Base-by-base conservation (phyloP, 2,329 filamentous ascomycete species). In the Mariannaea elegans region DNA sequence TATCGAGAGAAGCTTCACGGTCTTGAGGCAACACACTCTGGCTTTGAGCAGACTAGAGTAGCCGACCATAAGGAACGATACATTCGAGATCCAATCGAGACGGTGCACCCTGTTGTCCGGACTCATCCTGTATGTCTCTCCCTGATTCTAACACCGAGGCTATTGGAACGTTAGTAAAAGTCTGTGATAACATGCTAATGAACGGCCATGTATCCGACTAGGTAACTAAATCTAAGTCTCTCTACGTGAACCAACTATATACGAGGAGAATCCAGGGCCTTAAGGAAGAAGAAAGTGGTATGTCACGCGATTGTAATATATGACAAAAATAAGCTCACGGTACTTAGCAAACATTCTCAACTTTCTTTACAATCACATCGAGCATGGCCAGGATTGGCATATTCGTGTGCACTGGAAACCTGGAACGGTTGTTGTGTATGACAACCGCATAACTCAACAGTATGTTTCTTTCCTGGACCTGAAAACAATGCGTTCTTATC, bases 231-330 rank as follows among this genome's bases (percentile, higher is more conserved):
- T 52, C 49, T 10, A 52, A 90, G 72, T 87, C 88, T 0, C 76
- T 91, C 2, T 91, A 82, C 68, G 84, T 91, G 18, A 91, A 91
- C 69, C 85, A 85, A 7, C 57, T 55, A 80, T 83, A 89, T 76
- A 89, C 87, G 7, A 82, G 87, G 31, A 78, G 82, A 42, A 88
- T 91, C 39, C 81, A 89, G 1, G 88, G 88, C 3, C 87, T 84
- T 72, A 89, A 90, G 75, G 86, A 89, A 66, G 89, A 91, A 70
- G 88, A 91, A 71, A 87, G 83, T 8, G 88, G 90, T 60, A 79
- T 78, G 65, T 76, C 91, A 7, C 5, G 32, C 32, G 18, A 13
- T 16, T 4, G 21, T 16, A 27, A 7, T 31, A 48, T 21, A 29
- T 29, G 14, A 50, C 24, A 2, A 27, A 38, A 6, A 54, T 27